phyloP scores from a whole-genome alignment of 2,329 filamentous ascomycete genomes.

The Pochonia chlamydosporia region DNA sequence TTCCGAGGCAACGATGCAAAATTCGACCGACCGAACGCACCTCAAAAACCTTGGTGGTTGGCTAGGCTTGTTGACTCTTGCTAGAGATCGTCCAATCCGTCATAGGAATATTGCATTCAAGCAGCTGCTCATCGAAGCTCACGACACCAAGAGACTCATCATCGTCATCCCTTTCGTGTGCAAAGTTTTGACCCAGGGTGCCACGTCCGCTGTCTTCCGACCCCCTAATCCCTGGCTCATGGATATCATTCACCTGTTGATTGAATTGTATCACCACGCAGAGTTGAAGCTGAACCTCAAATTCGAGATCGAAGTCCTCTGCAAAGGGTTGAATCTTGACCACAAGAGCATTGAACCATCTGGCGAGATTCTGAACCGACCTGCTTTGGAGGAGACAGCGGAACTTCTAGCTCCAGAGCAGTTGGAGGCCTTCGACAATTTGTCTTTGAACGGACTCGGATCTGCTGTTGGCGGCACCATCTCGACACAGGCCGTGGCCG shows the following conservation, averaged over 20 bases:
- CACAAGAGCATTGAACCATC: slow-evolving; percentile 88
- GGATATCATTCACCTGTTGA: slow-evolving; percentile 86
- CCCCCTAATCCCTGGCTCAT: slow-evolving; percentile 97
- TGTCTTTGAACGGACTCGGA: slow-evolving; percentile 70
- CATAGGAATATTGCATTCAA: slow-evolving; percentile 97
- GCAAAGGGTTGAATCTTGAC: slow-evolving; percentile 86
- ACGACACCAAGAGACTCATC: slow-evolving; percentile 84
- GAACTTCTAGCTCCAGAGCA: slow-evolving; percentile 59
- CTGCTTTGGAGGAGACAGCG: slow-evolving; percentile 54
- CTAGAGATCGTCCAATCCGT: slow-evolving; percentile 90
- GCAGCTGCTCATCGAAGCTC: slow-evolving; percentile 86
- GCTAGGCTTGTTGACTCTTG: slow-evolving; percentile 89
- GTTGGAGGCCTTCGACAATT: slow-evolving; percentile 75
- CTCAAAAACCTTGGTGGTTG: slow-evolving; percentile 91
- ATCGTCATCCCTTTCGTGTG: slow-evolving; percentile 97
- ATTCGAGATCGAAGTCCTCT: slow-evolving; percentile 97
- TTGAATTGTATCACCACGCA: slow-evolving; percentile 88
- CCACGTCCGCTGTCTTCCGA: slow-evolving; percentile 79
- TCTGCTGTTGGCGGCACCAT: slow-evolving; percentile 66
- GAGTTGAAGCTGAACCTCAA: slow-evolving; percentile 96
- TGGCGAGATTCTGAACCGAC: slow-evolving; percentile 74
- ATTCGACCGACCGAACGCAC: slow-evolving; percentile 76
- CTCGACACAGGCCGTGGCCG: slow-evolving; percentile 70
- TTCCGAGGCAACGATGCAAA: slow-evolving; percentile 79
- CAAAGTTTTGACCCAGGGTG: slow-evolving; percentile 85